Conservation (phyloP, 1,139 yeast species). For the Saccharomyces pastorianus region DNA sequence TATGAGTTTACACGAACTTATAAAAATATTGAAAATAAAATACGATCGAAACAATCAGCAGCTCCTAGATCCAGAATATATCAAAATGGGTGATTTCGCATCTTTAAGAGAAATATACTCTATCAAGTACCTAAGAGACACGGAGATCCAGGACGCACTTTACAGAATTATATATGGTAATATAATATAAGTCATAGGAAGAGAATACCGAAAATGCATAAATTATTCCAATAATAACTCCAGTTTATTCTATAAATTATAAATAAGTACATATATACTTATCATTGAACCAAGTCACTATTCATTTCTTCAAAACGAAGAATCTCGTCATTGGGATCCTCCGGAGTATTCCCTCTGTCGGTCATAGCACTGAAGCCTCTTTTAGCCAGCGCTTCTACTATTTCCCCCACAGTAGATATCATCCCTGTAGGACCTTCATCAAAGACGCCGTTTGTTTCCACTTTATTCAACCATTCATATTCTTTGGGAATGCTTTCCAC, state of each 20-base stretch:
- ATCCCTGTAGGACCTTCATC: slow-evolving; percentile 69
- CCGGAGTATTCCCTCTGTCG: not conserved
- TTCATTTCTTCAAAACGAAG: slow-evolving; percentile 15
- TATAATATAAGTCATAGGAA: slow-evolving; percentile 7
- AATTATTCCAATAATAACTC: slow-evolving; percentile 1
- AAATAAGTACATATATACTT: slow-evolving; percentile 1
- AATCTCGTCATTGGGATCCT: slow-evolving; percentile 15
- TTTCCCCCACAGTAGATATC: slow-evolving; percentile 53
- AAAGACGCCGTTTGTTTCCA: slow-evolving; percentile 43
- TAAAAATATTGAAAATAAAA: slow-evolving; percentile 33
- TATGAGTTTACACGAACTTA: slow-evolving; percentile 33
- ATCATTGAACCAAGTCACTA: slow-evolving; percentile 7
- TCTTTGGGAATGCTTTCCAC: slow-evolving; percentile 46
- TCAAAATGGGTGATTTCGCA: slow-evolving; percentile 28
- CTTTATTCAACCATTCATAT: slow-evolving; percentile 60
- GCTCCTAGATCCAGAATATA: slow-evolving; percentile 29
- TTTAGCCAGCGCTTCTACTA: slow-evolving; percentile 30
- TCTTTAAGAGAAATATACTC: slow-evolving; percentile 21
- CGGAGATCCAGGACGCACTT: slow-evolving; percentile 34
- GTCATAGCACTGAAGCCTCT: slow-evolving; percentile 7
- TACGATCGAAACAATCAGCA: slow-evolving; percentile 35
- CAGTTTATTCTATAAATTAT: not conserved
- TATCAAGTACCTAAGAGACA: slow-evolving; percentile 25
- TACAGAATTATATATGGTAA: slow-evolving; percentile 28
- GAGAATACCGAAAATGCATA: not conserved